Percentiles rank a stretch among this genome's conserved stretches.
Evolutionary conservation across 257 asterid genomes (phyloP).

Genomic region (Nemophila menziesii): DNA sequence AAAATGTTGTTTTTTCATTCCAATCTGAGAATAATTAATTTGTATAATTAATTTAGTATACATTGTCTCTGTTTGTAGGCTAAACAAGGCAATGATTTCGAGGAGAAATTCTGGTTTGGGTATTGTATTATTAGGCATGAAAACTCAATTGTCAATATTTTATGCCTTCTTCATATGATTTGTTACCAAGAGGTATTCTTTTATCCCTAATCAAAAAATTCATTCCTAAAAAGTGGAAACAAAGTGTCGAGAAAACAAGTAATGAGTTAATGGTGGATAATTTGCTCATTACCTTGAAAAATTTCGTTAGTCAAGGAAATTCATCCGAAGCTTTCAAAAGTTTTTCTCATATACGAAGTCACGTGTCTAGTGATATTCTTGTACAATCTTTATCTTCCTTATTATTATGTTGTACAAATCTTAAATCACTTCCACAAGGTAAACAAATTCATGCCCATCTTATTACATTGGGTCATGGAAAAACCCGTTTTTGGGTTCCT

Average conservation of each 20-base stretch:
- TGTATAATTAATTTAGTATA: too few relatives aligned
- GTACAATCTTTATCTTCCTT: constrained; percentile 47
- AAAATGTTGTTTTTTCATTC: too few relatives aligned
- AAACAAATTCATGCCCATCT: constrained; percentile 63
- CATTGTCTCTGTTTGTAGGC: not conserved
- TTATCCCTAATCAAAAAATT: constrained; percentile 32
- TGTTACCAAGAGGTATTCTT: constrained; percentile 27
- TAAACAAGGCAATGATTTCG: constrained; percentile 1
- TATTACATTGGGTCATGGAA: constrained; percentile 47
- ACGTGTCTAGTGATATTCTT: constrained; percentile 33
- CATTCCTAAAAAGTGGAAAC: constrained; percentile 46
- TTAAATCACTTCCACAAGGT: constrained; percentile 42
- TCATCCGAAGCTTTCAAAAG: constrained; percentile 49
- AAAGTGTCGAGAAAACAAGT: constrained; percentile 7
- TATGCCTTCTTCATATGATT: constrained; percentile 33
- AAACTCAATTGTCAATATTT: constrained; percentile 12
- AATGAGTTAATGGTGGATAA: constrained; percentile 40
- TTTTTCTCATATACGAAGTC: constrained; percentile 33
- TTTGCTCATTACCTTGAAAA: constrained; percentile 42
- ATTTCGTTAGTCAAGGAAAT: constrained; percentile 45
- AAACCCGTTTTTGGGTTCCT: constrained; percentile 37
- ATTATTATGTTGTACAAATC: constrained; percentile 42
- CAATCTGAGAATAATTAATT: not conserved
- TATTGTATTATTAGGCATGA: constrained; percentile 19
- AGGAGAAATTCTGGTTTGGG: not conserved